Percentiles rank a stretch among this genome's conserved stretches.
phyloP scores from a whole-genome alignment of 148 eudicot species.

The Chenopodium quinoa region DNA sequence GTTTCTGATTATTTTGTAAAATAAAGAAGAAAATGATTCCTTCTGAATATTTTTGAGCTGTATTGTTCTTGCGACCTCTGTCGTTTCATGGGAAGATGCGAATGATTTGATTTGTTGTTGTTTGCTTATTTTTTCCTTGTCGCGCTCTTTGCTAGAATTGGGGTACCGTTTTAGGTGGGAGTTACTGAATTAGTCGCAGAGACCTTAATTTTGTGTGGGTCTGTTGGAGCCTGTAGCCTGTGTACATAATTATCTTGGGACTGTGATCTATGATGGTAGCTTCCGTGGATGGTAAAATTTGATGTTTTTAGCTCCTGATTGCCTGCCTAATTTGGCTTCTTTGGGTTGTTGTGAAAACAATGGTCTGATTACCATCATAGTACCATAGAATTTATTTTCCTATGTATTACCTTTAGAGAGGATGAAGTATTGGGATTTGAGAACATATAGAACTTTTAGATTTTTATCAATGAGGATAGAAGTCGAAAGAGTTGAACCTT shows the following conservation, averaged over 20 bases:
- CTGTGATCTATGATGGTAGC: not conserved
- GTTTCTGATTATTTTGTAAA: not conserved
- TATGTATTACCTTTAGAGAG: not conserved
- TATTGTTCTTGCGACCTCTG: not conserved
- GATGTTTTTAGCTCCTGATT: not conserved
- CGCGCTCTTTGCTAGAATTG: not conserved
- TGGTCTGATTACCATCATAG: not conserved
- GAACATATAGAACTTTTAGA: not conserved
- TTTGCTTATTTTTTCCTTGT: not conserved
- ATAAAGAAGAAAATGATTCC: too few relatives aligned
- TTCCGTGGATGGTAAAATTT: not conserved
- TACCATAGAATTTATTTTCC: too few relatives aligned
- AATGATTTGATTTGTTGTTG: not conserved
- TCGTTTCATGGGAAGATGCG: not conserved
- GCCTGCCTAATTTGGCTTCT: not conserved
- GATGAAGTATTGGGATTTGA: not conserved
- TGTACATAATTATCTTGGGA: not conserved
- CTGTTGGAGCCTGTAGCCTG: not conserved
- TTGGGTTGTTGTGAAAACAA: not conserved
- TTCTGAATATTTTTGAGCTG: not conserved
- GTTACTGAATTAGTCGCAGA: too few relatives aligned
- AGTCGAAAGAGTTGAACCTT: not conserved
- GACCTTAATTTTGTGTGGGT: not conserved
- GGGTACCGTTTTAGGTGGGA: not conserved
- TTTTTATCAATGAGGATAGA: too few relatives aligned